These are phyloP conservation scores for Bassia scoparia DNA, from an alignment of 148 eudicot species.

Conservation along the genomic window DNA sequence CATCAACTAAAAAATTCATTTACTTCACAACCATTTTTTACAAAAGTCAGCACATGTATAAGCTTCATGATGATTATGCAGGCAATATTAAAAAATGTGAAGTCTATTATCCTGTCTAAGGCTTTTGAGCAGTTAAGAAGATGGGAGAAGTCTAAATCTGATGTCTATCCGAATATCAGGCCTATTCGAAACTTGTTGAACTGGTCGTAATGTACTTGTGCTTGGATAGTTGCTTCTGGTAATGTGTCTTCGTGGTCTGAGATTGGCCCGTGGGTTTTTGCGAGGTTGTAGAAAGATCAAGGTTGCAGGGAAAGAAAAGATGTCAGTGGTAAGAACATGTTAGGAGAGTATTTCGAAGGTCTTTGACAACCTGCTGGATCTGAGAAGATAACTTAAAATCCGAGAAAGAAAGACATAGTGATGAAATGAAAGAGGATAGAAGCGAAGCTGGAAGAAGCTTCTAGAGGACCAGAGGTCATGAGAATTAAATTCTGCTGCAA, in stretches of 20 bases:
- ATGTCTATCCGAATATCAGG: slow-evolving; percentile 56
- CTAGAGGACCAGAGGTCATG: slow-evolving; percentile 66
- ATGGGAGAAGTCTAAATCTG: slow-evolving; percentile 77
- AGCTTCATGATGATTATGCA: slow-evolving; percentile 41
- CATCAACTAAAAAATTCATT: no score
- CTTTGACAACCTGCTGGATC: slow-evolving; percentile 52
- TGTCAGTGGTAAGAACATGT: slow-evolving; percentile 48
- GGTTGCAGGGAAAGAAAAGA: slow-evolving; percentile 70
- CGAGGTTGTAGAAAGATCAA: slow-evolving; percentile 85
- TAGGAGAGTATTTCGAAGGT: slow-evolving; percentile 57
- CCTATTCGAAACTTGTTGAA: slow-evolving; percentile 69
- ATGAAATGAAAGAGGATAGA: slow-evolving; percentile 54
- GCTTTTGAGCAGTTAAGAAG: slow-evolving; percentile 62
- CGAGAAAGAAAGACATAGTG: slow-evolving; percentile 57
- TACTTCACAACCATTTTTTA: not conserved
- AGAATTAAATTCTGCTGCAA: slow-evolving; percentile 7
- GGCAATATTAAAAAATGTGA: slow-evolving; percentile 65
- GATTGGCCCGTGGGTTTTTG: slow-evolving; percentile 15
- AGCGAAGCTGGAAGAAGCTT: slow-evolving; percentile 64
- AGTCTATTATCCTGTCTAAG: slow-evolving; percentile 55
- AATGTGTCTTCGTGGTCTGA: slow-evolving; percentile 16
- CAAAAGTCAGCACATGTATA: slow-evolving; percentile 14
- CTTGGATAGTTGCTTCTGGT: slow-evolving; percentile 2
- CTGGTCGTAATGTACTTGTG: slow-evolving; percentile 40
- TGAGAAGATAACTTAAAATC: slow-evolving; percentile 45